Percentiles rank a stretch among this genome's conserved stretches.
These are phyloP conservation scores for Cladosporium halotolerans DNA, from an alignment of 2,329 filamentous ascomycete species.

Conservation along the genomic window DNA sequence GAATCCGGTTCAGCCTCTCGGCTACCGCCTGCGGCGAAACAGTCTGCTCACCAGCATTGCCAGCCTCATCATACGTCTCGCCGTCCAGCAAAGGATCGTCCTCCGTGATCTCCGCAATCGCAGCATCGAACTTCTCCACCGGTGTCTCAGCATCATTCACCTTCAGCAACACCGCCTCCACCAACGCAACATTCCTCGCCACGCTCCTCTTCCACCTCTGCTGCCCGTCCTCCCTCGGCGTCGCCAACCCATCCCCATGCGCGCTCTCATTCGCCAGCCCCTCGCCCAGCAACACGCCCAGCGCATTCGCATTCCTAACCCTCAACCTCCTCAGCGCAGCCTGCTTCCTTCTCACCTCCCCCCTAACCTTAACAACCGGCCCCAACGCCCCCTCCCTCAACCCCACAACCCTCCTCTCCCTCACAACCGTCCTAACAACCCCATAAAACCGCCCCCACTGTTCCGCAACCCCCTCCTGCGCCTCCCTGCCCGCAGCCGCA, in stretches of 20 bases:
- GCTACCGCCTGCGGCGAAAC: slow-evolving; percentile 52
- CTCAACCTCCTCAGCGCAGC: slow-evolving; percentile 64
- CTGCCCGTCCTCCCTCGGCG: slow-evolving; percentile 23
- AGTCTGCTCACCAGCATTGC: slow-evolving; percentile 23
- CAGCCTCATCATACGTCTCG: slow-evolving; percentile 33
- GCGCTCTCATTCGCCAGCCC: slow-evolving; percentile 56
- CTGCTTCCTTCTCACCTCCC: slow-evolving; percentile 70
- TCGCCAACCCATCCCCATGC: slow-evolving; percentile 28
- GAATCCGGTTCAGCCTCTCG: slow-evolving; percentile 60
- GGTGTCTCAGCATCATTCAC: slow-evolving; percentile 56
- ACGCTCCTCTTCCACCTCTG: slow-evolving; percentile 67
- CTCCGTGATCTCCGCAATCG: slow-evolving; percentile 51
- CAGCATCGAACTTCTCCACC: slow-evolving; percentile 50
- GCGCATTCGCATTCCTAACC: slow-evolving; percentile 74
- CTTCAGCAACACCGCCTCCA: slow-evolving; percentile 76
- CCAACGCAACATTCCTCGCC: slow-evolving; percentile 72
- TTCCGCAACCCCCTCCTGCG: slow-evolving; percentile 25
- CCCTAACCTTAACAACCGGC: slow-evolving; percentile 67
- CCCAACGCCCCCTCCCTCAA: slow-evolving; percentile 68
- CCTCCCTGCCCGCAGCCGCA: slow-evolving; percentile 23
- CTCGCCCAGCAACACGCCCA: slow-evolving; percentile 83
- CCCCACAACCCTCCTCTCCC: slow-evolving; percentile 63
- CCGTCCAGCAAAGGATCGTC: slow-evolving; percentile 42
- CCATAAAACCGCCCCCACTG: slow-evolving; percentile 59
- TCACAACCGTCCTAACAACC: slow-evolving; percentile 69